Conservation (phyloP, 2,329 filamentous ascomycete species). For the Anthostomella pinea region DNA sequence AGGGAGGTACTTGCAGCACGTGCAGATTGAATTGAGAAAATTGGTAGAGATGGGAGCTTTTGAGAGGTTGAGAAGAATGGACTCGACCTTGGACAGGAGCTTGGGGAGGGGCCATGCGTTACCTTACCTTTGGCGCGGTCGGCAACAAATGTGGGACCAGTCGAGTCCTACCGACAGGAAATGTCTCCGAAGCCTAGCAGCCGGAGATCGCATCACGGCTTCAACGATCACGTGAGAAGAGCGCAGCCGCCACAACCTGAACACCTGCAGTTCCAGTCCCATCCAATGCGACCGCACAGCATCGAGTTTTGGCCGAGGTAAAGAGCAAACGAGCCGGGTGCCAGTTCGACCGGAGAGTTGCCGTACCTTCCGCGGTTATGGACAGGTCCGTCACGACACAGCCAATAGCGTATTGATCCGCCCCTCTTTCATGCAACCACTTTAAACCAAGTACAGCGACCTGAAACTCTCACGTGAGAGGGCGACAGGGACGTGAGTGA, state of each 20-base stretch:
- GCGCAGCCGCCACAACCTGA: too few species aligned
- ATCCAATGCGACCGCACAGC: too few species aligned
- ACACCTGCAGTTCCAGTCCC: too few species aligned
- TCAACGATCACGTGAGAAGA: too few species aligned
- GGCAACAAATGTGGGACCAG: too few species aligned
- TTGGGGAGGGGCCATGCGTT: too few species aligned
- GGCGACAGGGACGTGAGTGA: constrained; percentile 26
- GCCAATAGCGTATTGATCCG: constrained; percentile 2
- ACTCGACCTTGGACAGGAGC: not conserved
- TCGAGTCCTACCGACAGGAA: too few species aligned
- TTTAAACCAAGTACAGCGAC: constrained; percentile 13
- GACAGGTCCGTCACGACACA: not conserved
- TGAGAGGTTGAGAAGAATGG: constrained; percentile 26
- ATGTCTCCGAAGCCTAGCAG: too few species aligned
- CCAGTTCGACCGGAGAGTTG: constrained; percentile 8
- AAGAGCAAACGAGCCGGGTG: too few species aligned
- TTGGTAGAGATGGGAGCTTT: constrained; percentile 28
- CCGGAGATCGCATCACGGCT: too few species aligned
- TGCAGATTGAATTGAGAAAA: constrained; percentile 28
- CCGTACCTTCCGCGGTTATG: constrained; percentile 8
- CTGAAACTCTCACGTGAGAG: constrained; percentile 28
- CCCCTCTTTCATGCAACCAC: constrained; percentile 8
- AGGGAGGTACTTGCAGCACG: constrained; percentile 20
- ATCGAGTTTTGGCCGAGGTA: constrained; percentile 5
- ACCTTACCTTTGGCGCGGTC: too few species aligned